These are phyloP conservation scores for Mycena indigotica DNA, from an alignment of 768 basidiomycete genomes.

Conservation along the genomic window DNA sequence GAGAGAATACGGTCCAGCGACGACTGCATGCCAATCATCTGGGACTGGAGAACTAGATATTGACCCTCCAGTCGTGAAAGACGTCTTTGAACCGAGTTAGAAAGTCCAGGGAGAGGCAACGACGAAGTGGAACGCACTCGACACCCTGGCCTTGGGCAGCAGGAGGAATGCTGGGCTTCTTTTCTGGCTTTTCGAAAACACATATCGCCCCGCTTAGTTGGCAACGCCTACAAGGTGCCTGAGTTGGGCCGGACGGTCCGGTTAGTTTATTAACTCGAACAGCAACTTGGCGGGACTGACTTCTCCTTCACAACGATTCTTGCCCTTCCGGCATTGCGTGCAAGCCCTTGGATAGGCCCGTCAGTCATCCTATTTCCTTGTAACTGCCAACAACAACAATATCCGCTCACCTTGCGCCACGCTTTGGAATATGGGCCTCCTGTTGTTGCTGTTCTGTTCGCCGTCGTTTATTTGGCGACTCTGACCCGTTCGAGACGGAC, in stretches of 20 bases:
- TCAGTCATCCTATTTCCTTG: no score
- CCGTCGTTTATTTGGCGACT: constrained; percentile 59
- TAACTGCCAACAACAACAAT: background rate
- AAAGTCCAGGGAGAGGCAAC: constrained; percentile 20
- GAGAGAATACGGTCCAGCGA: constrained; percentile 81
- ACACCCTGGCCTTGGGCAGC: constrained; percentile 61
- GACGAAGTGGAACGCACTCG: constrained; percentile 55
- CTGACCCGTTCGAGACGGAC: constrained; percentile 58
- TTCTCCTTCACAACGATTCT: constrained; percentile 82
- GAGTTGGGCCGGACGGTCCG: constrained; percentile 67
- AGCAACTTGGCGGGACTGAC: constrained; percentile 48
- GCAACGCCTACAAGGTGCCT: constrained; percentile 91
- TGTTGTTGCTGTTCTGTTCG: constrained; percentile 47
- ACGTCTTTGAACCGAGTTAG: constrained; percentile 56
- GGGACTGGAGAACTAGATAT: constrained; percentile 88
- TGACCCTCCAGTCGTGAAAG: constrained; percentile 84
- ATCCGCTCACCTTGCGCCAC: constrained; percentile 58
- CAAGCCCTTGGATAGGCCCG: constrained; percentile 41
- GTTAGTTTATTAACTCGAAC: constrained; percentile 68
- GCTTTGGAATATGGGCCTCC: constrained; percentile 76
- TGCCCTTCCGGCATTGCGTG: constrained; percentile 87
- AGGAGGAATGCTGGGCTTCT: constrained; percentile 63
- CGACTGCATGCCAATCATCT: constrained; percentile 94
- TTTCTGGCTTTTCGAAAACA: constrained; percentile 90
- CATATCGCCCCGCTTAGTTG: constrained; percentile 79